Evolutionary conservation across 768 basidiomycete species (phyloP).

Genomic region (Lentinula sp.): DNA sequence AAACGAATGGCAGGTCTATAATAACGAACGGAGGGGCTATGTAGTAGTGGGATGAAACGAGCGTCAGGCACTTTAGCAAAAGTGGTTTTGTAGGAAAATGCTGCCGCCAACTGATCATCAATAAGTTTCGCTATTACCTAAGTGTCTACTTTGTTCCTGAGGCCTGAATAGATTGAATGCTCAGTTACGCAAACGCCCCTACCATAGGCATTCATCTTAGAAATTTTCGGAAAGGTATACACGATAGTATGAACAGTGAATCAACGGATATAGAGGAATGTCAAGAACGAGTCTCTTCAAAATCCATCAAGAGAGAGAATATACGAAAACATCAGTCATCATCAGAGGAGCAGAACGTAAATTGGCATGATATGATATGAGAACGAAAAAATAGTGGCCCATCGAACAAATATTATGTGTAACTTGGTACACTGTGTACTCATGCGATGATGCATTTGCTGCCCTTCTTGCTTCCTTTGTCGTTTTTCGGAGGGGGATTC

Average conservation of each 20-base stretch:
- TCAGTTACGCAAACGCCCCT: not conserved
- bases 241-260: slow-evolving; percentile 6
- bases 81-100: not conserved
- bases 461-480: slow-evolving; percentile 37
- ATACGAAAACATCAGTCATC: slow-evolving; percentile 52
- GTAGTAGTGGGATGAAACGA: not conserved
- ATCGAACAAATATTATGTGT: not conserved
- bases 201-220: not conserved
- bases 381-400: slow-evolving; percentile 15
- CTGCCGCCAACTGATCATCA: not conserved
- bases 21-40: not conserved
- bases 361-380: slow-evolving; percentile 27
- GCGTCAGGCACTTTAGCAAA: not conserved
- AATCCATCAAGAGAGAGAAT: slow-evolving; percentile 3
- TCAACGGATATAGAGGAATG: slow-evolving; percentile 3
- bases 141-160: not conserved
- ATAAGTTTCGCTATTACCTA: not conserved
- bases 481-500: slow-evolving; percentile 63
- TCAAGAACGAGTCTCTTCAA: slow-evolving; percentile 5
- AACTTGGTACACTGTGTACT: slow-evolving; percentile 18
- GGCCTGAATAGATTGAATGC: not conserved
- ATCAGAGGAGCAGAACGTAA: slow-evolving; percentile 13
- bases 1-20: not conserved
- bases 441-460: slow-evolving; percentile 70
- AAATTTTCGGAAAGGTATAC: not conserved